Evolutionary conservation across 352 stramenopile genomes (phyloP).

Genomic region (Phytophthora sp.): DNA sequence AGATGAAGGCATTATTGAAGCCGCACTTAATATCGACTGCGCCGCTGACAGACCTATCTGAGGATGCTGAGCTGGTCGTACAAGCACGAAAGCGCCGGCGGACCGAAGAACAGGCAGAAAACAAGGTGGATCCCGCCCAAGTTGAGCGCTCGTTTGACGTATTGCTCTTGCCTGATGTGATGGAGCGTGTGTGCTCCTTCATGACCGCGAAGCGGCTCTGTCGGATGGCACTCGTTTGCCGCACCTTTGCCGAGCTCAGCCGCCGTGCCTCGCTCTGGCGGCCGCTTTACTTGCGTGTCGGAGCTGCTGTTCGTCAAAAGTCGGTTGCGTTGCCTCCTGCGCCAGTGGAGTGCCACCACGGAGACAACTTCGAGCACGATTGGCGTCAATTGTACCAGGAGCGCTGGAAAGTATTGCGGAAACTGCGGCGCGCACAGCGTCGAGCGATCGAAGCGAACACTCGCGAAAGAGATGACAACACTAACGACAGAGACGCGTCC

Average conservation of each 20-base stretch:
- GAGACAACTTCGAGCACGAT: slow-evolving; percentile 37
- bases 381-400: slow-evolving; percentile 41
- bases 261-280: slow-evolving; percentile 44
- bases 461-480: too few relatives aligned
- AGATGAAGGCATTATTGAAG: slow-evolving; percentile 34
- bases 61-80: slow-evolving; percentile 11
- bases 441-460: slow-evolving; percentile 9
- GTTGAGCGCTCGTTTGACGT: slow-evolving; percentile 56
- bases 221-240: slow-evolving; percentile 62
- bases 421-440: slow-evolving; percentile 29
- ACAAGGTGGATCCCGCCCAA: slow-evolving; percentile 28
- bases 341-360: slow-evolving; percentile 33
- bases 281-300: slow-evolving; percentile 41
- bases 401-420: slow-evolving; percentile 26
- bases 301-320: slow-evolving; percentile 8
- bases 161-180: slow-evolving; percentile 63
- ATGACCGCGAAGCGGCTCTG: slow-evolving; percentile 77
- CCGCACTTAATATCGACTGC: slow-evolving; percentile 28
- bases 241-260: slow-evolving; percentile 46
- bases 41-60: slow-evolving; percentile 5
- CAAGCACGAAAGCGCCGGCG: slow-evolving; percentile 21
- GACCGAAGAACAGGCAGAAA: neutral
- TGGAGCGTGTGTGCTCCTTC: slow-evolving; percentile 72
- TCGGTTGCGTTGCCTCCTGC: slow-evolving; percentile 3
- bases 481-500: neutral